Percentiles rank a stretch among this genome's conserved stretches.
Conservation (phyloP, 1,139 yeast species). For the Hanseniaspora gamundiae region DNA sequence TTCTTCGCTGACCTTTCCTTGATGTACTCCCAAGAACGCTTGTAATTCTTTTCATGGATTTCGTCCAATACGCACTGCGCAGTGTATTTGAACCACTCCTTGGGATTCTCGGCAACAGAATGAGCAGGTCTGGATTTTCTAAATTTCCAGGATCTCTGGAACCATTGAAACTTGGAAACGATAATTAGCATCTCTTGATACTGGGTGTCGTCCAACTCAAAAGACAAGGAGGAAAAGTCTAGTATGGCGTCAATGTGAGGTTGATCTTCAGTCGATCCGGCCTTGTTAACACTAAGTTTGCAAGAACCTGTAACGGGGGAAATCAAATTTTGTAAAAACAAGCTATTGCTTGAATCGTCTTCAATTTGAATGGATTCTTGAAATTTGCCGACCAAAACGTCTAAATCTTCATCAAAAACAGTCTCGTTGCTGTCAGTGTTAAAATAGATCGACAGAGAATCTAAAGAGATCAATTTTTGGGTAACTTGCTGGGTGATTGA, state of each 20-base stretch:
- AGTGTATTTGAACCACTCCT: slow-evolving; percentile 72
- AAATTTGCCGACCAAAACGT: slow-evolving; percentile 34
- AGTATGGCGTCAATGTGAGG: slow-evolving; percentile 74
- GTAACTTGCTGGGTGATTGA: slow-evolving; percentile 58
- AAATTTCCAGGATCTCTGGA: slow-evolving; percentile 62
- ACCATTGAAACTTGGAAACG: slow-evolving; percentile 72
- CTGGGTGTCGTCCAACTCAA: slow-evolving; percentile 74
- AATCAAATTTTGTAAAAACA: slow-evolving; percentile 47
- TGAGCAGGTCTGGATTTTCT: slow-evolving; percentile 56
- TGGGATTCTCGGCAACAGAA: slow-evolving; percentile 54
- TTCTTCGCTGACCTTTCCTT: slow-evolving; percentile 63
- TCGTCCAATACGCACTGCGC: slow-evolving; percentile 63
- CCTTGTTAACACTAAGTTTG: slow-evolving; percentile 65
- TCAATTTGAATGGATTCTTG: slow-evolving; percentile 25
- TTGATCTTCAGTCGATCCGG: slow-evolving; percentile 50
- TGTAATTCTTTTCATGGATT: slow-evolving; percentile 66
- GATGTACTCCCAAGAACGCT: slow-evolving; percentile 85
- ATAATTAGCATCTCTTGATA: slow-evolving; percentile 75
- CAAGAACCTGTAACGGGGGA: slow-evolving; percentile 89
- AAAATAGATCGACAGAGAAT: slow-evolving; percentile 74
- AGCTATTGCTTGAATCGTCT: slow-evolving; percentile 19
- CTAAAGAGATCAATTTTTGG: slow-evolving; percentile 65
- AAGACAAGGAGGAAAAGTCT: slow-evolving; percentile 76
- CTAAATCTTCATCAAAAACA: slow-evolving; percentile 35
- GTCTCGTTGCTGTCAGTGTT: slow-evolving; percentile 49